Percentiles rank a stretch among this genome's conserved stretches.
These are phyloP conservation scores for Codiaeum variegatum DNA, from an alignment of 441 rosid genomes.

Conservation along the genomic window DNA sequence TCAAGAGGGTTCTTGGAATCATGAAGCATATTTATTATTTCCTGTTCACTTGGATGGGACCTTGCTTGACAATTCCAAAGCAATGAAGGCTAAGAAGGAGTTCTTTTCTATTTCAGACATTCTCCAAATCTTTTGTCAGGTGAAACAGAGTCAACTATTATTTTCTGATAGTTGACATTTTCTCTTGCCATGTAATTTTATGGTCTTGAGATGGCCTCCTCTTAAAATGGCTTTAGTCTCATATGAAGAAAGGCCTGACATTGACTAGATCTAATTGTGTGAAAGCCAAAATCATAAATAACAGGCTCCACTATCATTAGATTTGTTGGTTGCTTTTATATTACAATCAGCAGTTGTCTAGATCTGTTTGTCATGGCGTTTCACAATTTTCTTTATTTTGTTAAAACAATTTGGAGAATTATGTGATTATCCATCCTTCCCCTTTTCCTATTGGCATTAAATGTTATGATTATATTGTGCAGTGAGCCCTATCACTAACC, in stretches of 20 bases:
- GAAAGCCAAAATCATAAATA: background rate
- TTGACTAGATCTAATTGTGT: background rate
- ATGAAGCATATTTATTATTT: constrained; percentile 93
- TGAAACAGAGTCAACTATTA: constrained; percentile 23
- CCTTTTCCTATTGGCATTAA: background rate
- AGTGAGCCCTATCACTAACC: constrained; percentile 13
- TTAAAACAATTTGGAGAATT: constrained; percentile 3
- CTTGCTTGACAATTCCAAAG: constrained; percentile 66
- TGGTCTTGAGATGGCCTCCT: constrained; percentile 4
- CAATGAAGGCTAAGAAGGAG: constrained; percentile 83
- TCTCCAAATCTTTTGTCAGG: constrained; percentile 92
- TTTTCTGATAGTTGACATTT: background rate
- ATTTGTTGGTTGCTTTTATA: background rate
- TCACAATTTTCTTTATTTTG: background rate
- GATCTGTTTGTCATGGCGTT: constrained; percentile 7
- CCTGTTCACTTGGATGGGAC: constrained; percentile 98
- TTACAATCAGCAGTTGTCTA: background rate
- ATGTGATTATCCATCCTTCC: background rate
- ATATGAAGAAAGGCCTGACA: background rate
- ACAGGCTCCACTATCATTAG: background rate
- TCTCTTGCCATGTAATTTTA: background rate
- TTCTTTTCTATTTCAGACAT: constrained; percentile 74
- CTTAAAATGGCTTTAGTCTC: background rate
- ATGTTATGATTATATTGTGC: background rate
- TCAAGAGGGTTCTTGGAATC: constrained; percentile 70